A percentile compares a stretch with the other conserved stretches of the same genome.
Conservation (phyloP, 2,329 filamentous ascomycete species). For the Fusarium hainanense region DNA sequence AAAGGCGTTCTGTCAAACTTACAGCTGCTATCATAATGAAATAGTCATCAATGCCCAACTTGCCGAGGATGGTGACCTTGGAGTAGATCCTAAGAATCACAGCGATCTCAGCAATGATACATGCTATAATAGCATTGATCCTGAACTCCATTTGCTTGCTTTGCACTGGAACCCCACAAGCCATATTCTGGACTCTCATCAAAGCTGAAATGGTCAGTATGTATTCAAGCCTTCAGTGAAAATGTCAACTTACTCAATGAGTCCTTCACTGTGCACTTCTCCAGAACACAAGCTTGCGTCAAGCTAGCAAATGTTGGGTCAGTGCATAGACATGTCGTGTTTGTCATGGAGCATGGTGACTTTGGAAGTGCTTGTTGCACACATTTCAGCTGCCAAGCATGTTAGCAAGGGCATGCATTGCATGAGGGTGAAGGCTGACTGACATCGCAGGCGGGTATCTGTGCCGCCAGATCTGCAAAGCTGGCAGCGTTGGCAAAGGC, state of each 20-base stretch:
- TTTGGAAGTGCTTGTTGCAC: conserved; percentile 17
- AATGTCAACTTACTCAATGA: conserved; percentile 16
- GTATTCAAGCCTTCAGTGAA: accelerated
- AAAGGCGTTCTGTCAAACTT: background rate
- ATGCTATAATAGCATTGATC: conserved; percentile 24
- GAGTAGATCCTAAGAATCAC: conserved; percentile 28
- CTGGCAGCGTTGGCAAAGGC: conserved; percentile 22
- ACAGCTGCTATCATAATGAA: conserved; percentile 29
- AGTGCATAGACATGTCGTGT: conserved; percentile 34
- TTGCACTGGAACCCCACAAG: conserved; percentile 27
- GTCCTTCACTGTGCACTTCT: conserved; percentile 32
- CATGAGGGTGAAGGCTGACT: background rate
- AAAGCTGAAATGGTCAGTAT: conserved; percentile 4
- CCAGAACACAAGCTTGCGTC: conserved; percentile 24
- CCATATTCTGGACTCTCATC: conserved; percentile 22
- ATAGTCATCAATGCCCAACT: conserved; percentile 29
- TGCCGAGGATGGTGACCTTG: conserved; percentile 26
- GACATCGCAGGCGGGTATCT: conserved; percentile 28
- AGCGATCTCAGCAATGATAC: conserved; percentile 25
- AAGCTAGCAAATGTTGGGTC: conserved; percentile 26
- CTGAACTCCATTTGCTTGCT: conserved; percentile 32
- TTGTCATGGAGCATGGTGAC: conserved; percentile 28
- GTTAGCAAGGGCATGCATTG: background rate
- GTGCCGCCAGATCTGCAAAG: conserved; percentile 24
- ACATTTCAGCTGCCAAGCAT: conserved; percentile 21